Evolutionary conservation across 495 filamentous ascomycete genomes (phyloP), one percentile per base, ranked within the genome.

Genomic region (Mytilinidion resinicola): DNA sequence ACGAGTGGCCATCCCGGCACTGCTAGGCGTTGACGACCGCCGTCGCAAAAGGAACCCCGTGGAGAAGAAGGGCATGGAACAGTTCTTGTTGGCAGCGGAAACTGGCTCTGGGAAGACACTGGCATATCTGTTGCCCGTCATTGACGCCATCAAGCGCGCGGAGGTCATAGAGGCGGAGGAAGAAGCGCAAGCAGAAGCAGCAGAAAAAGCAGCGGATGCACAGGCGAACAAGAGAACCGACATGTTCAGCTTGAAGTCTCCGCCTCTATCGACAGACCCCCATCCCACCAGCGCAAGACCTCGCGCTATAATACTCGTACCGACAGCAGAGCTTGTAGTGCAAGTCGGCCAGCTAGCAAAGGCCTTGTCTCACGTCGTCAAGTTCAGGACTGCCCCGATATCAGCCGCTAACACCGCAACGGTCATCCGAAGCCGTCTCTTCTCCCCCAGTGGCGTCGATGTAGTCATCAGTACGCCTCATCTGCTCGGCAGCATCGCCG

Each of bases 41-140:
- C 72, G 67, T 17, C 55, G 64, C 42, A 41, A 62, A n/a, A 42
- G 65, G 43, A 71, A 61, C 64, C 64, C 59, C 58, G 70, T 1
- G 70, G 72, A 21, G 59, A 71, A 51, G 69, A 72, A 66, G 20
- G 71, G 76, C n/a, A 80, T 80, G 61, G 76, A 85, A 56, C 84
- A 92, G 61, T 96, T 87, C 67, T 80, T 98, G 10, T 77, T 98
- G 15, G 93, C 95, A 0, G 93, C 95, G 10, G 93, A 98, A 74
- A 98, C 93, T 1, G 93, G 93, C 9, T 96, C 93, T 1, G 93
- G 93, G 53, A 98, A 98, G 73, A 98, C 93, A 1, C 75, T 98
- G 60, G 88, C 93, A 30, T 98, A 98, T 66, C 72, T 96, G 21
- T 67, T 96, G 17, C 95, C 93, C 0, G 73, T 83, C 15, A 73